Conservation (phyloP, 306 rosid genomes). For the Gillenia trifoliata region DNA sequence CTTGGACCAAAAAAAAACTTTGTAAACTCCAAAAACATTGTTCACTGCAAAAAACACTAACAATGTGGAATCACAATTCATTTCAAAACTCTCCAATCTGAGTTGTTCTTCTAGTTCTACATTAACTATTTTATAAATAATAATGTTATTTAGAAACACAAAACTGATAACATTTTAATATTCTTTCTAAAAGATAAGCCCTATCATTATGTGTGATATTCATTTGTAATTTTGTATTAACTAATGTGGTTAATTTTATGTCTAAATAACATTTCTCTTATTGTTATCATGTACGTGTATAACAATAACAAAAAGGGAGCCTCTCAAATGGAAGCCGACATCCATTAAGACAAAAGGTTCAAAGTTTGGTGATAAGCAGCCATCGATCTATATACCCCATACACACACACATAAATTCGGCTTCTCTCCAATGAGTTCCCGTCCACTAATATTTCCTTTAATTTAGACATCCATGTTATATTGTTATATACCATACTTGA, state of each 20-base stretch:
- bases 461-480: not conserved
- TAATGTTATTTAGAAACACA: not conserved
- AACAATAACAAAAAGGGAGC: not conserved
- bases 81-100: not conserved
- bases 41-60: not conserved
- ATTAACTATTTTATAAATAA: no score
- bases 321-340: conserved; percentile 8
- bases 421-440: conserved; percentile 12
- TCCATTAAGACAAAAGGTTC: not conserved
- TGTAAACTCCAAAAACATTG: not conserved
- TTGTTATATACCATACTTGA: not conserved
- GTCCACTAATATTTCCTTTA: not conserved
- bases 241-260: no score
- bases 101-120: no score
- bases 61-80: not conserved
- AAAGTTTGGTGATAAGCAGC: conserved; percentile 9
- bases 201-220: no score
- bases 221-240: no score
- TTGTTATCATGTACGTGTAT: not conserved
- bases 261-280: not conserved
- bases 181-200: no score
- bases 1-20: not conserved
- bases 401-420: not conserved
- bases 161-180: no score
- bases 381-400: not conserved